Base-by-base conservation (phyloP, 2,329 filamentous ascomycete genomes). In the Trichoderma afroharzianum region DNA sequence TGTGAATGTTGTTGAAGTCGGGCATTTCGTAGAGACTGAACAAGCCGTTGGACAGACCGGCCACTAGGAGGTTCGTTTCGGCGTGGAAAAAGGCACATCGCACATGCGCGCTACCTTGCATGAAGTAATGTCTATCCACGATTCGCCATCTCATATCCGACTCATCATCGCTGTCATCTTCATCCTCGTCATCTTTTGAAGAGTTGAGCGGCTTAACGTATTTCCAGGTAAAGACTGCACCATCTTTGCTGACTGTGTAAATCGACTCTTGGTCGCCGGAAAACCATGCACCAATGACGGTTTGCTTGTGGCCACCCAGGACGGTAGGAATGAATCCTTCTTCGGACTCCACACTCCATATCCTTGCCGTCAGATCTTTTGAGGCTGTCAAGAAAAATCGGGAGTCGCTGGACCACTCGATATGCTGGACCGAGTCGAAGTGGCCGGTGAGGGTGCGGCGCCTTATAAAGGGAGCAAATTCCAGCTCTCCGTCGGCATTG, bases 21-120 rank as follows among this genome's bases (percentile, higher is more conserved):
- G 97, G 97, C 84, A 99, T 88, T 80, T 99, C 96, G 82, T 99
- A 97, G 7, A 99, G 86, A 26, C 93, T 93, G 80, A 99, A 99
- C 8, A 97, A 85, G 39, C 96, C 96, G 77, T 97, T 97, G 3
- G 95, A 97, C 80, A 99, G 98, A 8, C 96, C 96, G 18, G 94
- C 94, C 1, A 99, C 95, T n/a, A 99, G 84, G n/a, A 99, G 85
- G 79, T 95, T 96, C 0, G 94, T 93, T 47, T 91, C 86, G 0
- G 95, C 85, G 76, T 99, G 96, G 80, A 94, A 99, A 32, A 92
- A 89, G n/a, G 95, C 93, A 77, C 95, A 98, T 75, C 92, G 93
- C 50, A 98, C 88, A 76, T 93, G 92, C 1, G 95, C 92, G 73
- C 92, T 92, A 76, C 92, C 92, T 79, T 98, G 96, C 90, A 96